These are phyloP conservation scores for Neurospora sp. DNA, from an alignment of 495 filamentous ascomycete species.

Conservation along the genomic window DNA sequence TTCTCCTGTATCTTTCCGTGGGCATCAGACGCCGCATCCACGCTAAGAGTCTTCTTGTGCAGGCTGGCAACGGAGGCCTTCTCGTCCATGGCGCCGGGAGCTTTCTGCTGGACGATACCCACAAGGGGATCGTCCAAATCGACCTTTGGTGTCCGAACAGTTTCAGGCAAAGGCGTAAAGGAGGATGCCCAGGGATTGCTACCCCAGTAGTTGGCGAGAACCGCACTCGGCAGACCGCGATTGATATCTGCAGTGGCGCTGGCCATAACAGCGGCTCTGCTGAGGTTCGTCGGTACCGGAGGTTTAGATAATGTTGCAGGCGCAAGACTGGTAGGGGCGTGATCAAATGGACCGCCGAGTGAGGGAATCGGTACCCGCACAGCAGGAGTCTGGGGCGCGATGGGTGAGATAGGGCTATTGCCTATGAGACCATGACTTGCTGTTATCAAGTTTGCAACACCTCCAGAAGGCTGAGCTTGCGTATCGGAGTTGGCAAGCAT, in stretches of 20 bases:
- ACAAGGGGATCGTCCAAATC: constrained; percentile 44
- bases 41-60: constrained; percentile 78
- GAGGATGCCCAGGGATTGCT: constrained; percentile 74
- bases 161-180: constrained; percentile 38
- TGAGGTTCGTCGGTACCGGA: constrained; percentile 77
- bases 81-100: constrained; percentile 23
- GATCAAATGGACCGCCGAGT: constrained; percentile 16
- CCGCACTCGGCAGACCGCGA: constrained; percentile 65
- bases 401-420: constrained; percentile 24
- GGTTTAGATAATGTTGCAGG: constrained; percentile 75
- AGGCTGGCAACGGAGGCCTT: constrained; percentile 11
- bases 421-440: constrained; percentile 70
- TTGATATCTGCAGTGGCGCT: constrained; percentile 57
- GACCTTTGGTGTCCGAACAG: constrained; percentile 9
- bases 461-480: constrained; percentile 39
- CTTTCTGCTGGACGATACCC: constrained; percentile 26
- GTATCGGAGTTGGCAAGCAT: constrained; percentile 38
- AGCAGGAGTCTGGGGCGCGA: constrained; percentile 10
- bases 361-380: constrained; percentile 11
- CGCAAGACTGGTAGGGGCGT: constrained; percentile 54
- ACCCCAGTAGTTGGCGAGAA: constrained; percentile 90
- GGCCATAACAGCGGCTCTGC: constrained; percentile 73
- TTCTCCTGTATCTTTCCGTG: constrained; percentile 33
- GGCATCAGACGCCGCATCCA: constrained; percentile 39
- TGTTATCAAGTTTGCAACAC: constrained; percentile 82